Evolutionary conservation across 2,329 filamentous ascomycete genomes (phyloP).

Genomic region (Pseudogymnoascus verrucosus): DNA sequence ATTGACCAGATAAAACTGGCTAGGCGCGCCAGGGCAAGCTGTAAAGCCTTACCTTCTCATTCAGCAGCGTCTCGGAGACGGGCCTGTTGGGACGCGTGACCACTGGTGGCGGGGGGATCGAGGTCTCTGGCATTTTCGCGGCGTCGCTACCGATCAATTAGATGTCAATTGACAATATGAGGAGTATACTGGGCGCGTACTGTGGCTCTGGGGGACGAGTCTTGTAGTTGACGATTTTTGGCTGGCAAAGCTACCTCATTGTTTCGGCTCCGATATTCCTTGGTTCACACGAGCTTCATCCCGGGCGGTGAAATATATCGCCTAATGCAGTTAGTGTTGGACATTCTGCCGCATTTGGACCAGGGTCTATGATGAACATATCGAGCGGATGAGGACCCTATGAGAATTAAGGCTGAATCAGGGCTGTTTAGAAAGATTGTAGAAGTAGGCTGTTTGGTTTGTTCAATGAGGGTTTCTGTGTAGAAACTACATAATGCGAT

Average conservation of each 20-base stretch:
- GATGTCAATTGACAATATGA: neutral
- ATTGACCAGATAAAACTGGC: neutral
- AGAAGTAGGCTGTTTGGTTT: neutral
- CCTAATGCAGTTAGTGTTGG: neutral
- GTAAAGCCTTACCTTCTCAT: constrained; percentile 72
- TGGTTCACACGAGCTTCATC: neutral
- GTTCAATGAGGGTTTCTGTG: neutral
- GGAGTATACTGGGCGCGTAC: neutral
- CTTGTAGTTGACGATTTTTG: constrained; percentile 5
- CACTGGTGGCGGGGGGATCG: constrained; percentile 52
- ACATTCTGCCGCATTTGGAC: neutral
- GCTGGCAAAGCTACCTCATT: constrained; percentile 7
- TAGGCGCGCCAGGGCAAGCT: neutral
- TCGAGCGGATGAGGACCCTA: neutral
- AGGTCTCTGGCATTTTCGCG: constrained; percentile 25
- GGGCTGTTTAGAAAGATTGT: neutral
- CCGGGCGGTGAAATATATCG: constrained; percentile 1
- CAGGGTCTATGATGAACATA: neutral
- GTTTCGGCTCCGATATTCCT: constrained; percentile 8
- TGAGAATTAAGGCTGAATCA: neutral
- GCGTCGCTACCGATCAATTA: neutral
- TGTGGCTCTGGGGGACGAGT: constrained; percentile 1
- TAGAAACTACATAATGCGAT: neutral
- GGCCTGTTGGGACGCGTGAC: constrained; percentile 66
- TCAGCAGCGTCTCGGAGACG: constrained; percentile 94